A percentile compares a stretch with the other conserved stretches of the same genome.
Evolutionary conservation across 2,329 filamentous ascomycete species (phyloP).

Genomic region (Nigrograna mackinnonii): DNA sequence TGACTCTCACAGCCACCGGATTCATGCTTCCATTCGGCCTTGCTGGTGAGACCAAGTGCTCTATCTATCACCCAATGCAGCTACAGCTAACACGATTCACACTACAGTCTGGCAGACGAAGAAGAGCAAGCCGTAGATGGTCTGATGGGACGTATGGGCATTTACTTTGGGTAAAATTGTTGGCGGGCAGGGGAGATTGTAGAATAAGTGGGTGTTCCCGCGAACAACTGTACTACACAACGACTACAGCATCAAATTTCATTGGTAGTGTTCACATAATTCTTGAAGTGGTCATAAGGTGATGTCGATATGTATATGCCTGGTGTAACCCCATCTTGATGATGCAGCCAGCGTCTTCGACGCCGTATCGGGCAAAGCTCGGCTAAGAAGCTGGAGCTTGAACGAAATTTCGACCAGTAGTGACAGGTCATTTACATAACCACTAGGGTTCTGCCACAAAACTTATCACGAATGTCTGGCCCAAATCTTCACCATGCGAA

Average conservation of each 20-base stretch:
- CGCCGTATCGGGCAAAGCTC: slow-evolving; percentile 24
- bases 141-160: slow-evolving; percentile 11
- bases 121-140: slow-evolving; percentile 56
- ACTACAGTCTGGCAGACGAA: slow-evolving; percentile 67
- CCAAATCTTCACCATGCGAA: slow-evolving; percentile 67
- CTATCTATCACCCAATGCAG: background rate
- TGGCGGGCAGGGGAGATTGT: slow-evolving; percentile 25
- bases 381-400: too few species aligned
- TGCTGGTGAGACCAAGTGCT: slow-evolving; percentile 57
- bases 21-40: slow-evolving; percentile 65
- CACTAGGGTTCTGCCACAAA: slow-evolving; percentile 5
- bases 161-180: slow-evolving; percentile 16
- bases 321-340: slow-evolving; percentile 1
- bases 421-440: slow-evolving; percentile 13
- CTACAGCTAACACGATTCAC: slow-evolving; percentile 19
- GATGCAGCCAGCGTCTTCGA: slow-evolving; percentile 1
- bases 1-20: slow-evolving; percentile 56
- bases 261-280: slow-evolving; percentile 28
- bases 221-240: slow-evolving; percentile 34
- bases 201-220: slow-evolving; percentile 33
- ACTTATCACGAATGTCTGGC: slow-evolving; percentile 9
- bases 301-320: slow-evolving; percentile 7
- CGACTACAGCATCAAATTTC: slow-evolving; percentile 37
- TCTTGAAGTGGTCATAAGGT: background rate
- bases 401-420: slow-evolving; percentile 19